Evolutionary conservation across 129 eudicot genomes (phyloP), one percentile per base, ranked within the genome.

Genomic region (Tagetes patula): DNA sequence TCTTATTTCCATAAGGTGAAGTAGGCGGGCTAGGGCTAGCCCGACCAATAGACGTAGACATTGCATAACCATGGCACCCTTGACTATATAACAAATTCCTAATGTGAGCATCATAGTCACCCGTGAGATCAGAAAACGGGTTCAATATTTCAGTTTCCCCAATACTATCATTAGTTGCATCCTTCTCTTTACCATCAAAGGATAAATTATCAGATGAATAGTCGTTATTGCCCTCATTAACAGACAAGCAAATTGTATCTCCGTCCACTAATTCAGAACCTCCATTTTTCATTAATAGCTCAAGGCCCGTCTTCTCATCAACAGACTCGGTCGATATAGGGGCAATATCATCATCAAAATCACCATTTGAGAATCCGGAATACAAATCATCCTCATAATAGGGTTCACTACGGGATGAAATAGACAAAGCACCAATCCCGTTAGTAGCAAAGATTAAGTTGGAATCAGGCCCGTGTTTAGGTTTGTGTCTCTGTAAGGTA

Each of bases 101-200:
- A 40, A 95, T 73, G 42, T 91, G 97, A 56, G 93, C 77, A 46
- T 95, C 94, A 67, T 88, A 89, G 64, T 95, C 99, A 65, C 99
- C 99, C n/a, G 73, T 80, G 53, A 95, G 97, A 76, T 95, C 96
- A 3, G 91, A 85, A 76, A 84, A 80, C 48, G 89, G 96, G 68
- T 90, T 85, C 71, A 74, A 63, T 2, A 79, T 47, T 64, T 90
- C 99, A 1, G 72, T 76, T 12, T 86, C 86, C 67, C 83, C 89
- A 9, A 61, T 77, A 65, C 48, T 56, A 58, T 82, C 79, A 11
- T 82, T 42, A 2, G 67, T 36, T 6, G 53, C 59, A 33, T 80
- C 72, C 54, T 72, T 80, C 75, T 86, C 88, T 49, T 70, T 70
- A 64, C 69, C 72, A 50, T 82, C 87, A 52, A 73, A 49, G 34